Conservation (phyloP, 2,329 filamentous ascomycete genomes). For the Tolypocladium album region DNA sequence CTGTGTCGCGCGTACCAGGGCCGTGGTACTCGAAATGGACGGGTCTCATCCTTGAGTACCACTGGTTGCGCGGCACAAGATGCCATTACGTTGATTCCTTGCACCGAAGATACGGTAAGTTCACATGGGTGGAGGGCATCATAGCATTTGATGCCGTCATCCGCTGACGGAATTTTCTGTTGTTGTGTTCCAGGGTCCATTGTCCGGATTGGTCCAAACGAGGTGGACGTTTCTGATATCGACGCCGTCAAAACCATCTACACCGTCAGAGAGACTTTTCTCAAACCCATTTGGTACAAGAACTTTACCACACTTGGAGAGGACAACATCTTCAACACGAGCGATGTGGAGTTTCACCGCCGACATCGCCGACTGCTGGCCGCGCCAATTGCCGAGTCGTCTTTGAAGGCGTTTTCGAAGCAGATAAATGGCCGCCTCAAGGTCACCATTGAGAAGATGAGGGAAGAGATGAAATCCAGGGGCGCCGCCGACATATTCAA, state of each 20-base stretch:
- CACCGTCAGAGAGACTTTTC: constrained; percentile 10
- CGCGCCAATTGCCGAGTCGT: constrained; percentile 23
- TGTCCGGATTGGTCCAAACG: constrained; percentile 12
- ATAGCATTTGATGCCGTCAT: too few species aligned
- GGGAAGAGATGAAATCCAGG: constrained; percentile 21
- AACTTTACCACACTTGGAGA: constrained; percentile 7
- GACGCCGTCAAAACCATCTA: constrained; percentile 20
- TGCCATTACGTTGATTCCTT: constrained; percentile 10
- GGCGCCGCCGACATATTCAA: constrained; percentile 33
- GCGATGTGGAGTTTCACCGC: constrained; percentile 25
- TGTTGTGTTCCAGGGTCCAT: constrained; percentile 7
- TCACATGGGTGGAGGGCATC: background rate
- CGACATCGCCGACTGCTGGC: constrained; percentile 30
- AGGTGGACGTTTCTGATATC: constrained; percentile 11
- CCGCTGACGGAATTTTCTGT: background rate
- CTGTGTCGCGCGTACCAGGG: constrained; percentile 3
- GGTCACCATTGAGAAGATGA: constrained; percentile 1
- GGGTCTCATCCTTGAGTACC: background rate
- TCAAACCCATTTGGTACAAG: constrained; percentile 12
- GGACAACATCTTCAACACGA: constrained; percentile 25
- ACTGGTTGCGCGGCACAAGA: constrained; percentile 1
- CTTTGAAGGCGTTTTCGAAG: constrained; percentile 9
- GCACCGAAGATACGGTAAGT: constrained; percentile 12
- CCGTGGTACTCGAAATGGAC: constrained; percentile 6
- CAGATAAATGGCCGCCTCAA: background rate